Conservation (phyloP, 148 eudicot species). For the Heliosperma pusillum region DNA sequence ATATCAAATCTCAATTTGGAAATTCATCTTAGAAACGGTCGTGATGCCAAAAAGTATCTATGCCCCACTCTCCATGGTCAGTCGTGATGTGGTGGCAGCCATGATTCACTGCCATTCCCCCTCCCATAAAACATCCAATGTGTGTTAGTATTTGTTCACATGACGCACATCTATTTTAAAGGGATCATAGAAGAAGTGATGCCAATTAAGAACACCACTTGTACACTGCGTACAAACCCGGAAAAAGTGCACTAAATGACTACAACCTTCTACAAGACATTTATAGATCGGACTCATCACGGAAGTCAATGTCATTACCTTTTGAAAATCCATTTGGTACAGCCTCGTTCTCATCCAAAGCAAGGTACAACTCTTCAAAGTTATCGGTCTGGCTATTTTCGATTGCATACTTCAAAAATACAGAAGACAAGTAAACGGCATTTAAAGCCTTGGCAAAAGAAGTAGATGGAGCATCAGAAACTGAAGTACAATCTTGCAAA, state of each 20-base stretch:
- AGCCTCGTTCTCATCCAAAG: conserved; percentile 58
- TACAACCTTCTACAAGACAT: not conserved
- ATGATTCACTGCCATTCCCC: not conserved
- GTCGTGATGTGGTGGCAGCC: not conserved
- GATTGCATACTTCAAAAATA: conserved; percentile 67
- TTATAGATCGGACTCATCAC: not conserved
- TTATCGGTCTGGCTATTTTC: conserved; percentile 61
- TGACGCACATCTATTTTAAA: not conserved
- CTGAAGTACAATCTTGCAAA: conserved; percentile 71
- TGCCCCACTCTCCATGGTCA: not conserved
- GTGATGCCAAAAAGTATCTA: not conserved
- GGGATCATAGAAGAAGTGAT: not conserved
- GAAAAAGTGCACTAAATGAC: not conserved
- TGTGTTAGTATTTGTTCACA: not conserved
- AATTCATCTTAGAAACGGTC: not conserved
- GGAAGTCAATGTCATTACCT: conserved; percentile 42
- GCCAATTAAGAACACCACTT: not conserved
- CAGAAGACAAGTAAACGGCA: conserved; percentile 71
- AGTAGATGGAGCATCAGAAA: conserved; percentile 40
- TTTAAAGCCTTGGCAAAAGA: conserved; percentile 69
- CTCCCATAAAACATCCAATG: not conserved
- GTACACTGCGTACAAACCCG: not conserved
- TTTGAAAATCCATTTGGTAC: conserved; percentile 44
- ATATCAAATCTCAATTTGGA: not conserved
- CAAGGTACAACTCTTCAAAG: conserved; percentile 62